Evolutionary conservation across 345 rosid species (phyloP).

Genomic region (Murraya paniculata): DNA sequence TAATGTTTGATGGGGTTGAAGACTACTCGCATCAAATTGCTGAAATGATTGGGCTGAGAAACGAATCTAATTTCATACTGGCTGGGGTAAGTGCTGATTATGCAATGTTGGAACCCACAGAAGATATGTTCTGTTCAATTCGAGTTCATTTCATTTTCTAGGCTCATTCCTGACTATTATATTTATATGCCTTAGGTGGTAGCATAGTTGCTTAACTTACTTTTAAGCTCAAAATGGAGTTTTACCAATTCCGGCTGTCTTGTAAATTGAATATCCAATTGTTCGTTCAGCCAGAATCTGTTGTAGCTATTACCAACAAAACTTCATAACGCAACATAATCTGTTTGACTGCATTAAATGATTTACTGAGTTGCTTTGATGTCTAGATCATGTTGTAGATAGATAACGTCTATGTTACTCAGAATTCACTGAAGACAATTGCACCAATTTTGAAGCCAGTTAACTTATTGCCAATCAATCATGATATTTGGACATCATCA

Average conservation of each 20-base stretch:
- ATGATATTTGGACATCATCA: neutral
- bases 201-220: neutral
- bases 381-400: neutral
- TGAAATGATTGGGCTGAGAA: constrained; percentile 89
- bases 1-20: constrained; percentile 89
- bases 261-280: neutral
- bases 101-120: neutral
- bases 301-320: neutral
- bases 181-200: neutral
- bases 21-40: constrained; percentile 99
- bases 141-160: neutral
- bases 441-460: neutral
- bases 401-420: neutral
- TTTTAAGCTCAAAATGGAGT: neutral
- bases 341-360: neutral
- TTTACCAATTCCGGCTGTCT: neutral
- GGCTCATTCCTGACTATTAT: neutral
- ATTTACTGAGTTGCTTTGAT: neutral
- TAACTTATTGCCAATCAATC: neutral
- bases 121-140: neutral
- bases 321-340: neutral
- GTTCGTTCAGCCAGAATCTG: neutral
- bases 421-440: neutral
- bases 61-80: constrained; percentile 70
- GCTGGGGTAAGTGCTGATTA: constrained; percentile 71